A percentile compares a stretch with the other conserved stretches of the same genome.
These are phyloP conservation scores for Ascochyta pisi DNA, from an alignment of 2,329 filamentous ascomycete species.

Conservation along the genomic window DNA sequence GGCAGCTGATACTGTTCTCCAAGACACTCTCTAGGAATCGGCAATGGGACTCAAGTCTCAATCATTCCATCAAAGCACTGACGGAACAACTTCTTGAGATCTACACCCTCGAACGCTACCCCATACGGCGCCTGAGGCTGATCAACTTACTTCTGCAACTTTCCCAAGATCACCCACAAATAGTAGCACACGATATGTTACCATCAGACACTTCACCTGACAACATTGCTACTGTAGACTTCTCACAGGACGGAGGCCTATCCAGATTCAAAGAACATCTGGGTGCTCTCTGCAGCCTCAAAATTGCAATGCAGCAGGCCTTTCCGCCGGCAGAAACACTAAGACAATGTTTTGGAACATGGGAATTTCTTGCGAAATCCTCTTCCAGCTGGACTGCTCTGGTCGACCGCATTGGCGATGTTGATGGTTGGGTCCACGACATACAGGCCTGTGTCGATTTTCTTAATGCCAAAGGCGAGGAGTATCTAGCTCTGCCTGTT, in stretches of 20 bases:
- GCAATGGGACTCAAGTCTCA: constrained; percentile 37
- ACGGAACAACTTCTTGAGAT: constrained; percentile 33
- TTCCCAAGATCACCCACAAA: constrained; percentile 66
- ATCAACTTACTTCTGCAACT: constrained; percentile 38
- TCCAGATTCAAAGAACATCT: constrained; percentile 45
- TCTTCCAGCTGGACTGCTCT: constrained; percentile 49
- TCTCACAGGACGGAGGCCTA: constrained; percentile 45
- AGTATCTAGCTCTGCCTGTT: constrained; percentile 57
- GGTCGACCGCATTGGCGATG: constrained; percentile 57
- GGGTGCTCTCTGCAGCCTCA: constrained; percentile 47
- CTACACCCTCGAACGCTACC: constrained; percentile 38
- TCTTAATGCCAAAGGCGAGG: constrained; percentile 63
- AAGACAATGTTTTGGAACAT: constrained; percentile 42
- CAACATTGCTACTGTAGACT: neutral
- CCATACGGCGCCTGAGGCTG: constrained; percentile 43
- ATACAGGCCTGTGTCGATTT: constrained; percentile 63
- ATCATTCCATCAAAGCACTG: constrained; percentile 32
- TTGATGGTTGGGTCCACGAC: constrained; percentile 57
- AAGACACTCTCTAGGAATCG: constrained; percentile 41
- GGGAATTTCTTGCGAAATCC: constrained; percentile 48
- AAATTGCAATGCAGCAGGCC: constrained; percentile 51
- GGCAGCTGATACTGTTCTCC: constrained; percentile 47
- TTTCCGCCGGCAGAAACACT: constrained; percentile 34
- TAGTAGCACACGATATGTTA: constrained; percentile 49
- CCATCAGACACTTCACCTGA: constrained; percentile 1